Base-by-base conservation (phyloP, 1,284 basidiomycete species). In the Boletellus dicymbophilus region DNA sequence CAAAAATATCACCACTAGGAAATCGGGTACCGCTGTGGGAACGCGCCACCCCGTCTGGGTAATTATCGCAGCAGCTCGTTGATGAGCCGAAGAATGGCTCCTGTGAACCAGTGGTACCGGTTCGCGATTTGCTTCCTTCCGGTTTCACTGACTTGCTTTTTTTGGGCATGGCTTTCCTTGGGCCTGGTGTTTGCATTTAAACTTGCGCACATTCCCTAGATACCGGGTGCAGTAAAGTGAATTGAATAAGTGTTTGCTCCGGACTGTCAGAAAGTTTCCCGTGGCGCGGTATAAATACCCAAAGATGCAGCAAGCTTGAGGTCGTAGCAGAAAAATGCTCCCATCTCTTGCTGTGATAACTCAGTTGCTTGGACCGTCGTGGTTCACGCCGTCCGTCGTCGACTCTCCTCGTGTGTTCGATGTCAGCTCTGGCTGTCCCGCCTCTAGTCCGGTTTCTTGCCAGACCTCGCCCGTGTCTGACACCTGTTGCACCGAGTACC, bases 401-500 rank as follows among this genome's bases (percentile, higher is more conserved):
- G 62, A 59, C 34, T 45, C 57, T 5, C 58, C 60, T 28, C 60
- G 60, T 20, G 37, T 72, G 18, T 66, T 73, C 36, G 56, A 53
- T 16, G 58, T 67, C 15, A 60, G 63, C 52, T 78, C 72, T 8
- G 67, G 74, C 31, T 81, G 80, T 46, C 70, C 75, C 13, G 65
- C 67, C 1, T 63, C 68, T 41, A 72, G 75, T 10, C 59, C 71
- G 2, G 57, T 62, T 13, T 77, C 80, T 28, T 84, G 81, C 61
- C 72, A 75, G 34, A 76, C 73, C 47, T 68, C 71, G 1, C 62
- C 73, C 1, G 53, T 58, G 2, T 69, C 71, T 2, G 62, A 76
- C 56, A 61, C 72, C 15, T 84, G 78, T 59, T 84, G 78, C 59
- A 78, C 76, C 50, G 79, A 84, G 61, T 65, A 65, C 25, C 80